These are phyloP conservation scores for Apophysomyces ossiformis DNA, from an alignment of 371 early-diverging fungal genomes.

Conservation along the genomic window DNA sequence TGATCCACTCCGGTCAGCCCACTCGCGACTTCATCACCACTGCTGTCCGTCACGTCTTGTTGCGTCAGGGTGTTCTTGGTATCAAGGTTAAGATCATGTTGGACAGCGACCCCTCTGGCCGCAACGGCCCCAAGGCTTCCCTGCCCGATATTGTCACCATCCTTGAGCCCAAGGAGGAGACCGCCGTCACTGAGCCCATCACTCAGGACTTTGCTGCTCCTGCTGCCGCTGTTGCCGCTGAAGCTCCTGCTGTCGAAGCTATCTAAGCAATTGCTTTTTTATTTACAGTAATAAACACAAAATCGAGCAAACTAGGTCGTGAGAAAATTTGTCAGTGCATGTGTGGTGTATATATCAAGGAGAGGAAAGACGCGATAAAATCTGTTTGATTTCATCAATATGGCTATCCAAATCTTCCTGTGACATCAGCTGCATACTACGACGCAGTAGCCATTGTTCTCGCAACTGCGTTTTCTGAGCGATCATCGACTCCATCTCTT, in stretches of 20 bases:
- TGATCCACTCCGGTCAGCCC: conserved; percentile 99
- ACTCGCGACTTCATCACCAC: conserved; percentile 95
- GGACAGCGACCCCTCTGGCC: conserved; percentile 95
- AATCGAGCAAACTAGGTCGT: not conserved
- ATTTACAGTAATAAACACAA: not conserved
- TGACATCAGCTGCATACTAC: not conserved
- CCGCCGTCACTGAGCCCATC: conserved; percentile 72
- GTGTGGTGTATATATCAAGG: not conserved
- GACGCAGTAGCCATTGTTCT: not conserved
- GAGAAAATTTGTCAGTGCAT: not conserved
- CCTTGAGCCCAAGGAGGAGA: conserved; percentile 90
- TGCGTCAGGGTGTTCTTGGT: conserved; percentile 99
- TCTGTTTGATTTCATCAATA: not conserved
- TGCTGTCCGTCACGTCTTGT: conserved; percentile 96
- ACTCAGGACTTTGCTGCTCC: conserved; percentile 75
- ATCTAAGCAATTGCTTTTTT: conserved; percentile 5
- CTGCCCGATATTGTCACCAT: conserved; percentile 98
- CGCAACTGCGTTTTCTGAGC: not conserved
- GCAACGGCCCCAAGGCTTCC: conserved; percentile 92
- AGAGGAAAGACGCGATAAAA: not conserved
- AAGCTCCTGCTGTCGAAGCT: conserved; percentile 22
- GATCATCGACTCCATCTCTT: conserved; percentile 46
- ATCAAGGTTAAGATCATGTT: conserved; percentile 99
- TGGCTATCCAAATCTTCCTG: not conserved
- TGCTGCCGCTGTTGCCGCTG: conserved; percentile 50